Conservation (phyloP, 371 early-diverging fungal genomes). For the Rhizopus delemar region DNA sequence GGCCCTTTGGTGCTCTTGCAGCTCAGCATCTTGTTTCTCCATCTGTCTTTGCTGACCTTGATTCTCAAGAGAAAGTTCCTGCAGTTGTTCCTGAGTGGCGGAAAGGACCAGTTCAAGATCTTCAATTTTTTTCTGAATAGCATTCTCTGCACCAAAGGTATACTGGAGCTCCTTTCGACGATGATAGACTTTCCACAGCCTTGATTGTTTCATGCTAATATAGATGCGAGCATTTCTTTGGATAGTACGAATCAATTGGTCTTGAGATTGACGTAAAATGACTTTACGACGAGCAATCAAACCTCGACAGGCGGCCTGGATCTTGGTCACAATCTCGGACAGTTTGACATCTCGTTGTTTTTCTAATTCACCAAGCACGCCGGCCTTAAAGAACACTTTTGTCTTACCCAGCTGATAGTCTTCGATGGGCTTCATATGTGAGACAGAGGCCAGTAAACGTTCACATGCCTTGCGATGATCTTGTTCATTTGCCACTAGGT, state of each 20-base stretch:
- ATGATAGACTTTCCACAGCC: constrained; percentile 94
- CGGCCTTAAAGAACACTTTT: constrained; percentile 98
- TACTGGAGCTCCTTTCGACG: constrained; percentile 97
- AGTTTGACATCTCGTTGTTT: constrained; percentile 89
- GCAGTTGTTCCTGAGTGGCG: constrained; percentile 54
- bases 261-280: constrained; percentile 73
- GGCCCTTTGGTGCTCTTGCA: constrained; percentile 29
- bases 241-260: constrained; percentile 85
- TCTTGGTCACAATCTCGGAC: constrained; percentile 73
- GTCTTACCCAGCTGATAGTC: constrained; percentile 93
- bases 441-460: constrained; percentile 73
- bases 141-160: constrained; percentile 74
- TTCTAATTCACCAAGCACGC: constrained; percentile 89
- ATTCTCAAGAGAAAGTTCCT: constrained; percentile 47
- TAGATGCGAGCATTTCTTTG: constrained; percentile 91
- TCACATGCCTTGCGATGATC: constrained; percentile 90
- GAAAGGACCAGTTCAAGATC: constrained; percentile 50
- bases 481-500: constrained; percentile 54
- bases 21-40: constrained; percentile 49
- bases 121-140: constrained; percentile 58
- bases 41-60: constrained; percentile 49
- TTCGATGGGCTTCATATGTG: constrained; percentile 70
- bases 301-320: constrained; percentile 91
- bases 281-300: constrained; percentile 76
- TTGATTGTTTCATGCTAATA: constrained; percentile 84